phyloP scores from a whole-genome alignment of 257 asterid genomes.

The Scutellaria barbata region DNA sequence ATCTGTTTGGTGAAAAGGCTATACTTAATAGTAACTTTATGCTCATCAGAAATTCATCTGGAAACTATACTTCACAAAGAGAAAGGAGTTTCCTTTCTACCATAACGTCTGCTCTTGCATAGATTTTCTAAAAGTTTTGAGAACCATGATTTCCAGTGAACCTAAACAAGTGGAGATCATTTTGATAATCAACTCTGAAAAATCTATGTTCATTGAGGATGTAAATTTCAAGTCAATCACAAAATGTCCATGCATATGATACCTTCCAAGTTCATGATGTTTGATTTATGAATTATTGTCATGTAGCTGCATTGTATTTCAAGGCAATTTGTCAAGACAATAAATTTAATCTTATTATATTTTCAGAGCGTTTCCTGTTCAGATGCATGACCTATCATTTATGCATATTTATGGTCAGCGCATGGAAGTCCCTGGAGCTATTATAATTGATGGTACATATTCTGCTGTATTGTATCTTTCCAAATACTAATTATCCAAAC shows the following conservation, averaged over 20 bases:
- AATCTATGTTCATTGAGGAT: neutral
- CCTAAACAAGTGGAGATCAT: conserved; percentile 13
- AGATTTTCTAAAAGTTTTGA: neutral
- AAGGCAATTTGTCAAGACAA: neutral
- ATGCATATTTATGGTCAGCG: conserved; percentile 90
- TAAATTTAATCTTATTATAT: conserved; percentile 22
- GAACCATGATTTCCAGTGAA: conserved; percentile 4
- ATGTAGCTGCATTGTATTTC: conserved; percentile 22
- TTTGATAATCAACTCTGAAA: neutral
- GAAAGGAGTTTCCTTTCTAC: neutral
- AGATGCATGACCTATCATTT: conserved; percentile 77
- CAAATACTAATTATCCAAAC: neutral
- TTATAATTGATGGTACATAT: conserved; percentile 81
- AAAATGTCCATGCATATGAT: neutral
- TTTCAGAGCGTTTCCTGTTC: conserved; percentile 76
- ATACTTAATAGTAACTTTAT: neutral
- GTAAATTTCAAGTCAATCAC: conserved; percentile 17
- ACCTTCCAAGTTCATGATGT: conserved; percentile 4
- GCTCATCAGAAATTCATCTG: neutral
- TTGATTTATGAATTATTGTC: conserved; percentile 9
- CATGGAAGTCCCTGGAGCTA: conserved; percentile 79
- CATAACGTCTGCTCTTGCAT: neutral
- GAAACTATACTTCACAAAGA: neutral
- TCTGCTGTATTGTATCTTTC: neutral
- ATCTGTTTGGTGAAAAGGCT: neutral